A percentile compares a stretch with the other conserved stretches of the same genome.
Conservation (phyloP, 495 filamentous ascomycete genomes). For the Aspergillus haitiensis region DNA sequence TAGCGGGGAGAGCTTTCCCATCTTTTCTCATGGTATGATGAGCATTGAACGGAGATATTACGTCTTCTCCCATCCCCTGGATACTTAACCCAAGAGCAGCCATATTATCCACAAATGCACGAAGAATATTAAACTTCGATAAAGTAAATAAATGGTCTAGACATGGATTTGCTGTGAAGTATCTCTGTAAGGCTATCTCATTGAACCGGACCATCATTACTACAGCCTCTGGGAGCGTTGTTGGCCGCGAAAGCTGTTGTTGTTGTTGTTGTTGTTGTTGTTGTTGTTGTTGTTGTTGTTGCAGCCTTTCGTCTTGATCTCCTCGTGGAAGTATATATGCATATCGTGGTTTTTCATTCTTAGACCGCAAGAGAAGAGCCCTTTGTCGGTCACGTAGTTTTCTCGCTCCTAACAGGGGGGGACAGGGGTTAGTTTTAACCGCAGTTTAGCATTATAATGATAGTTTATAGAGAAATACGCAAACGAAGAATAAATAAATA, state of each 20-base stretch:
- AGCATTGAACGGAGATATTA: constrained; percentile 15
- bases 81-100: constrained; percentile 6
- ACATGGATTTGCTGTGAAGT: constrained; percentile 14
- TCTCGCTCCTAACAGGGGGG: constrained; percentile 8
- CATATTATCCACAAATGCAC: constrained; percentile 18
- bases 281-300: not conserved
- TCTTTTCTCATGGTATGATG: too few relatives aligned
- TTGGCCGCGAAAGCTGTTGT: not conserved
- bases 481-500: not conserved
- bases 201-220: constrained; percentile 18
- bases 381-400: constrained; percentile 7
- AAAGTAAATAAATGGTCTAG: constrained; percentile 18
- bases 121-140: constrained; percentile 19
- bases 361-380: constrained; percentile 1
- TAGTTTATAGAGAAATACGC: too few relatives aligned
- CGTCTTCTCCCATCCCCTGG: constrained; percentile 11
- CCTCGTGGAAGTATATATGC: constrained; percentile 7
- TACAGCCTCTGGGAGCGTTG: too few relatives aligned
- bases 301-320: constrained; percentile 4
- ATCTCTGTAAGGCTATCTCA: constrained; percentile 10
- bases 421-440: not conserved
- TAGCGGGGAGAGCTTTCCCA: not conserved
- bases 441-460: not conserved
- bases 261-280: constrained; percentile 1
- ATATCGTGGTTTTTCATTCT: not conserved